These are phyloP conservation scores for Pseudogymnoascus sp. DNA, from an alignment of 2,329 filamentous ascomycete species.

Conservation along the genomic window DNA sequence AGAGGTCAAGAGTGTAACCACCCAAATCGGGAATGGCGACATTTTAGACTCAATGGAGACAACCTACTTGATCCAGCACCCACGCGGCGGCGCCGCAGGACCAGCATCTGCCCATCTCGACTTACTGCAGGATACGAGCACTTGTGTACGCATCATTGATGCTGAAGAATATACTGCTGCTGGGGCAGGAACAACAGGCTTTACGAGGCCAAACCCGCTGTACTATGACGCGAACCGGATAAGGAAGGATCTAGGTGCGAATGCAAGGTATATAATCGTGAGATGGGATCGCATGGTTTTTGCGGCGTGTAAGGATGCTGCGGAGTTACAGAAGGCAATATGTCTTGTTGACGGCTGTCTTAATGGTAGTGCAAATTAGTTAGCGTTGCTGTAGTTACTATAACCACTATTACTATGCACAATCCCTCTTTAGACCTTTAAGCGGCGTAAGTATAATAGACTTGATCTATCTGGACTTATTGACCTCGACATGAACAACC, in stretches of 20 bases:
- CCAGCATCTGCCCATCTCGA: not conserved
- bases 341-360: not conserved
- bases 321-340: constrained; percentile 18
- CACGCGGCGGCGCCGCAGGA: not conserved
- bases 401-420: too few species aligned
- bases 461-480: constrained; percentile 29
- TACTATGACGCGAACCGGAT: constrained; percentile 27
- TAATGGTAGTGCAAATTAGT: not conserved
- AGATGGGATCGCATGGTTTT: constrained; percentile 32
- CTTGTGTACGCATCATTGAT: not conserved
- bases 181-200: not conserved
- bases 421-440: too few species aligned
- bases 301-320: constrained; percentile 25
- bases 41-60: not conserved
- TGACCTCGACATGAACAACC: constrained; percentile 27
- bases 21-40: not conserved
- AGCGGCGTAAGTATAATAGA: too few species aligned
- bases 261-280: constrained; percentile 27
- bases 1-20: not conserved
- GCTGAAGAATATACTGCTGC: constrained; percentile 10
- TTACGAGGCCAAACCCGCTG: constrained; percentile 15
- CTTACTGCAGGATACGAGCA: constrained; percentile 5
- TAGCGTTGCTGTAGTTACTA: too few species aligned
- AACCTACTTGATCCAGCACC: not conserved
- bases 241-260: constrained; percentile 18